A percentile compares a stretch with the other conserved stretches of the same genome.
phyloP scores from a whole-genome alignment of 1,139 yeast species.

The Taphrina wiesneri region DNA sequence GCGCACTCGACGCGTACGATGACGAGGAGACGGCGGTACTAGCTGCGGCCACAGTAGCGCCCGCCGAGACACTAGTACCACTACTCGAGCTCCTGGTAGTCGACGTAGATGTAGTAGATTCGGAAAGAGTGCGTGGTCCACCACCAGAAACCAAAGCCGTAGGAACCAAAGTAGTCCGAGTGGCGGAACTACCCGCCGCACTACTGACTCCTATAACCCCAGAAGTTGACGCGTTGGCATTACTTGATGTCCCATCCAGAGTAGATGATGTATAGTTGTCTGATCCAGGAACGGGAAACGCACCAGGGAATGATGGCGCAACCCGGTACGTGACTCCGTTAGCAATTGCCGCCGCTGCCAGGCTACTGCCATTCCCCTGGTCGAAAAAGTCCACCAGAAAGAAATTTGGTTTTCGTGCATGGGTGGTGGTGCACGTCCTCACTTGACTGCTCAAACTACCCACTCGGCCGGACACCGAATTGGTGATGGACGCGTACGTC shows the following conservation, averaged over 20 bases:
- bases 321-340: neutral
- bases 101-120: neutral
- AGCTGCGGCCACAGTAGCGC: neutral
- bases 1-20: neutral
- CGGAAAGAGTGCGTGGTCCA: neutral
- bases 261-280: neutral
- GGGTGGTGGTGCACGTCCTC: neutral
- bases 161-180: neutral
- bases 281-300: slow-evolving; percentile 11
- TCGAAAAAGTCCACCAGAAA: slow-evolving; percentile 16
- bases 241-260: neutral
- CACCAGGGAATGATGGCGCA: neutral
- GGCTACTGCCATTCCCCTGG: slow-evolving; percentile 6
- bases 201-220: neutral
- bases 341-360: slow-evolving; percentile 3
- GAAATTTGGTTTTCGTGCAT: slow-evolving; percentile 6
- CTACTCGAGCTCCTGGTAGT: neutral
- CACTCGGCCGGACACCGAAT: neutral
- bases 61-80: neutral
- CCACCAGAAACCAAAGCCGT: neutral
- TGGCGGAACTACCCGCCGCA: neutral
- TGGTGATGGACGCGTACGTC: slow-evolving; percentile 16
- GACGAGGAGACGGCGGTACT: neutral
- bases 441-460: slow-evolving; percentile 7
- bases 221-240: neutral